These are phyloP conservation scores for Candida yuanshanica DNA, from an alignment of 805 yeast genomes.

Conservation along the genomic window DNA sequence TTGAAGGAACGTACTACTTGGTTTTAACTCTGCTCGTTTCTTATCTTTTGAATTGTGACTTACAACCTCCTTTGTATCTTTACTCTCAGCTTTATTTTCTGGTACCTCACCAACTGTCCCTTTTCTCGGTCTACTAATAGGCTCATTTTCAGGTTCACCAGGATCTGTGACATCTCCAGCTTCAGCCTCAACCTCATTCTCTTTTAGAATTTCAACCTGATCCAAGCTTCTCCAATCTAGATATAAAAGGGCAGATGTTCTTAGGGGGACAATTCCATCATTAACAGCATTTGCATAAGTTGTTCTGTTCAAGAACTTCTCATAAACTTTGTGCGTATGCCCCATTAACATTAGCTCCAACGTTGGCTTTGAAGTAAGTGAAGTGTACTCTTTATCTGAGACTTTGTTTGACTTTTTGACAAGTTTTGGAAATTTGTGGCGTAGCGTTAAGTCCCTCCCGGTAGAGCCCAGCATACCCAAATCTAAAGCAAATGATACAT, in stretches of 20 bases:
- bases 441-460: conserved; percentile 83
- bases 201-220: conserved; percentile 34
- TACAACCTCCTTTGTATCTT: neutral
- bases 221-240: conserved; percentile 78
- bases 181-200: neutral
- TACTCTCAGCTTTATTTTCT: neutral
- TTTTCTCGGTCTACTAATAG: conserved; percentile 22
- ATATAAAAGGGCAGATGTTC: conserved; percentile 82
- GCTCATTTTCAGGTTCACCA: neutral
- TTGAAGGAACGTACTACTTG: neutral
- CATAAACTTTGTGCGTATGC: conserved; percentile 61
- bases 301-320: conserved; percentile 63
- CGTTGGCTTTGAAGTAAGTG: conserved; percentile 46
- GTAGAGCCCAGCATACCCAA: conserved; percentile 90
- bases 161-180: neutral
- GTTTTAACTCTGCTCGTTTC: neutral
- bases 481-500: conserved; percentile 76
- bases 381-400: conserved; percentile 7
- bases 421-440: conserved; percentile 29
- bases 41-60: neutral
- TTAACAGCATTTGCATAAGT: conserved; percentile 84
- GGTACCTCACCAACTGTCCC: conserved; percentile 13
- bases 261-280: conserved; percentile 93
- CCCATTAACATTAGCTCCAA: conserved; percentile 71
- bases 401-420: conserved; percentile 8